phyloP scores from a whole-genome alignment of 2,329 filamentous ascomycete species.

The Penicillium sp. region DNA sequence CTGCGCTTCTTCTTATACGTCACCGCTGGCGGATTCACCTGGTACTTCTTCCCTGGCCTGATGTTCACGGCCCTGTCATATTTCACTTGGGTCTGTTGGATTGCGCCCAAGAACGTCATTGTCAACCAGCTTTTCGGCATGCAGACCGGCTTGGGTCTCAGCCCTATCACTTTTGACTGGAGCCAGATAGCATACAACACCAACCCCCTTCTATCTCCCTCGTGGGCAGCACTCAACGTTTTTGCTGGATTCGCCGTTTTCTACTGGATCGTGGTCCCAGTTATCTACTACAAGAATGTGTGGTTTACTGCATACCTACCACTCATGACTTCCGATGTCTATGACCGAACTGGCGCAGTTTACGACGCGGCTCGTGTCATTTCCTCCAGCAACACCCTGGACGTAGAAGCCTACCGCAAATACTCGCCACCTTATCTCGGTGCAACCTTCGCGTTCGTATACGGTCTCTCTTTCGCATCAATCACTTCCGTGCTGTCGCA shows the following conservation, averaged over 20 bases:
- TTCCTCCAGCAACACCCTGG: slow-evolving; percentile 52
- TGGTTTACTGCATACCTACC: slow-evolving; percentile 32
- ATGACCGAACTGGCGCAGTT: slow-evolving; percentile 47
- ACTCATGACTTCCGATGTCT: slow-evolving; percentile 29
- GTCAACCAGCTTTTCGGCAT: slow-evolving; percentile 50
- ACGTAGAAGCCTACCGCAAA: slow-evolving; percentile 58
- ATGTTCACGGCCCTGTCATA: slow-evolving; percentile 52
- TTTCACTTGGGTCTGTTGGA: slow-evolving; percentile 52
- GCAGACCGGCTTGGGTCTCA: slow-evolving; percentile 32
- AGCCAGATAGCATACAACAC: slow-evolving; percentile 36
- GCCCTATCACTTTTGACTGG: slow-evolving; percentile 36
- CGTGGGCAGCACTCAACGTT: slow-evolving; percentile 41
- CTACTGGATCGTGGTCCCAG: slow-evolving; percentile 37
- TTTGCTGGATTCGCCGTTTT: slow-evolving; percentile 39
- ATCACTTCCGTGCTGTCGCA: slow-evolving; percentile 52
- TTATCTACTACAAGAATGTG: slow-evolving; percentile 33
- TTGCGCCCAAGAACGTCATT: slow-evolving; percentile 47
- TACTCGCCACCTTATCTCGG: slow-evolving; percentile 65
- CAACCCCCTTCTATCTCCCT: slow-evolving; percentile 36
- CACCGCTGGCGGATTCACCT: slow-evolving; percentile 29
- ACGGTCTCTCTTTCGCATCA: slow-evolving; percentile 64
- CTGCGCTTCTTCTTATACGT: slow-evolving; percentile 41
- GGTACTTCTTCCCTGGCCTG: slow-evolving; percentile 57
- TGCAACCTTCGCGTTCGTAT: slow-evolving; percentile 53
- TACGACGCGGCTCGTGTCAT: slow-evolving; percentile 63